These are phyloP conservation scores for Monotropa hypopitys DNA, from an alignment of 179 eudicot species.

Conservation along the genomic window DNA sequence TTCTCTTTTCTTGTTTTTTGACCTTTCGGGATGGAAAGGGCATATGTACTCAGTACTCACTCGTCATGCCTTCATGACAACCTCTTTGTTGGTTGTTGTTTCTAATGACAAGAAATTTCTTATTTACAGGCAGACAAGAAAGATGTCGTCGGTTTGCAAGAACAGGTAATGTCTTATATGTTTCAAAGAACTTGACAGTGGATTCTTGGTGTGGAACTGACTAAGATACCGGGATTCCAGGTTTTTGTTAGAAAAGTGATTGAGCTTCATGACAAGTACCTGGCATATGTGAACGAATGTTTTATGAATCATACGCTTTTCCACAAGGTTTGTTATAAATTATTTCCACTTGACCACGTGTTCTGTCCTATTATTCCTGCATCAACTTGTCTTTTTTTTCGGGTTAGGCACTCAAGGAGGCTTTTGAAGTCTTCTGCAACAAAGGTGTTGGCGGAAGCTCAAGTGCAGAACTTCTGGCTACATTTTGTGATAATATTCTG, in stretches of 20 bases:
- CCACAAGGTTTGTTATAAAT: slow-evolving; percentile 40
- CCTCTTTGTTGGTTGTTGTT: neutral
- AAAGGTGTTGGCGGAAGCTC: slow-evolving; percentile 59
- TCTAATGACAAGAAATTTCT: neutral
- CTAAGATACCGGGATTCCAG: slow-evolving; percentile 21
- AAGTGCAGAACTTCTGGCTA: slow-evolving; percentile 64
- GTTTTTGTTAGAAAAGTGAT: slow-evolving; percentile 58
- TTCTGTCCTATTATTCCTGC: neutral
- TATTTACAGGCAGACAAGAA: slow-evolving; percentile 1
- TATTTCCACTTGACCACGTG: neutral
- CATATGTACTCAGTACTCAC: neutral
- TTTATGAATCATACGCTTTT: slow-evolving; percentile 51
- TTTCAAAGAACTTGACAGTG: neutral
- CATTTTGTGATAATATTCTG: slow-evolving; percentile 61
- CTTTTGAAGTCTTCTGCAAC: slow-evolving; percentile 62
- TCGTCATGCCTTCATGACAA: neutral
- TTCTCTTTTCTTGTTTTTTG: neutral
- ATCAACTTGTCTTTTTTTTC: neutral
- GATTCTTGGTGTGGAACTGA: slow-evolving; percentile 1
- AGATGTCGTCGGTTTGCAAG: slow-evolving; percentile 4
- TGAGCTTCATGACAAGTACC: slow-evolving; percentile 68
- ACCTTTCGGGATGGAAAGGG: neutral
- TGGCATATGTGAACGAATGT: slow-evolving; percentile 52
- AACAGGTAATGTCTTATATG: slow-evolving; percentile 3
- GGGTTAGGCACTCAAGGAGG: slow-evolving; percentile 61